Percentiles rank a stretch among this genome's conserved stretches.
phyloP scores from a whole-genome alignment of 768 basidiomycete species.

The Porphyrellus cyaneotinctus region DNA sequence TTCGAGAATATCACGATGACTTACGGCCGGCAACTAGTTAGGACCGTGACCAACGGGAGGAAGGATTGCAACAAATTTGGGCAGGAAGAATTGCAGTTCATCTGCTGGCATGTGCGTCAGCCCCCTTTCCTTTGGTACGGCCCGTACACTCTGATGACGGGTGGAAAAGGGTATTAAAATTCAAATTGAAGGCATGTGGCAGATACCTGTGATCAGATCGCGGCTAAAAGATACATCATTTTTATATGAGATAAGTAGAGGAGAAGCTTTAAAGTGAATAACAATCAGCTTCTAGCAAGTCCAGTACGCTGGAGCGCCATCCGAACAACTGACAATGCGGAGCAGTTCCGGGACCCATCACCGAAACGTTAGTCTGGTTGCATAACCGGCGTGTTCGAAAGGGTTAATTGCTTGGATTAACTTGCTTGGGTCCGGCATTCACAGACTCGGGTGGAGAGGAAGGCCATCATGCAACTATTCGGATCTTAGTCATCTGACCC shows the following conservation, averaged over 20 bases:
- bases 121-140: neutral
- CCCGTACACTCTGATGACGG: neutral
- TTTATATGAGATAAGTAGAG: neutral
- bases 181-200: constrained; percentile 9
- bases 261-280: no score
- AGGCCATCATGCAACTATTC: constrained; percentile 4
- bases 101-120: constrained; percentile 5
- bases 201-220: neutral
- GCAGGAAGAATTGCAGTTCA: neutral
- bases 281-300: neutral
- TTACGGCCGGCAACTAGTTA: neutral
- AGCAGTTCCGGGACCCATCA: neutral
- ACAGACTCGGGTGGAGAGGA: neutral
- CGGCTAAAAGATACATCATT: neutral
- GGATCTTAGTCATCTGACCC: constrained; percentile 11
- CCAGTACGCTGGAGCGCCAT: neutral
- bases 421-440: neutral
- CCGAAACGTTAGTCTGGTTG: constrained; percentile 1
- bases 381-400: neutral
- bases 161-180: constrained; percentile 1
- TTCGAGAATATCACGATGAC: neutral
- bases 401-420: neutral
- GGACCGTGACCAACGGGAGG: neutral
- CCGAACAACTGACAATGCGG: constrained; percentile 2
- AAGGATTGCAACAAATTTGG: neutral